Evolutionary conservation across 306 rosid genomes (phyloP).

Genomic region (Psophocarpus tetragonolobus): DNA sequence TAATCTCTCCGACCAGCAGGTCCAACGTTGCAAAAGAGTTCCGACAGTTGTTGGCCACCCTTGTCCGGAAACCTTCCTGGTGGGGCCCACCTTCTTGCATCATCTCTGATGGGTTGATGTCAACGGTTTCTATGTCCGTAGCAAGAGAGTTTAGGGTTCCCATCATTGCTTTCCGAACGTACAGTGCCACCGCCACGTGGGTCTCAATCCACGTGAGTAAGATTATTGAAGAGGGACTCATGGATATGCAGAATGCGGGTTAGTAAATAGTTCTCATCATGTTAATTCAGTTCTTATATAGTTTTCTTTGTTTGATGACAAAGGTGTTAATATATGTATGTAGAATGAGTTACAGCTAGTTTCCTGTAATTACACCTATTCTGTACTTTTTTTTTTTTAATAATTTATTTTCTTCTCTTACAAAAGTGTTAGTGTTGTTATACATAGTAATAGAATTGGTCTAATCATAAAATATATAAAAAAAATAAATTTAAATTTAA

Average conservation of each 20-base stretch:
- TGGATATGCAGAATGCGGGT: not conserved
- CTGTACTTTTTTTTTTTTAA: no score
- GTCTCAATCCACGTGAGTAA: not conserved
- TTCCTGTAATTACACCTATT: no score
- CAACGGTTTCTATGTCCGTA: not conserved
- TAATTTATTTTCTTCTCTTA: no score
- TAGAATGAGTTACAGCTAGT: no score
- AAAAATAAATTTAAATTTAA: no score
- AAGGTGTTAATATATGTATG: no score
- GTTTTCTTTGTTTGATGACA: not conserved
- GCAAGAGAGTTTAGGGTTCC: constrained; percentile 18
- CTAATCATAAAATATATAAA: no score
- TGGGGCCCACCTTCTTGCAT: constrained; percentile 1
- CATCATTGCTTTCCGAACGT: constrained; percentile 17
- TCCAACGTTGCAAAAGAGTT: not conserved
- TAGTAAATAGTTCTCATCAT: not conserved
- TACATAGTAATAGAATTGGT: no score
- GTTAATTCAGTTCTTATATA: not conserved
- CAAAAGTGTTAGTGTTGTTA: no score
- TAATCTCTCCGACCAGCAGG: not conserved
- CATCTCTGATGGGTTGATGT: constrained; percentile 17
- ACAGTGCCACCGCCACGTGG: constrained; percentile 35
- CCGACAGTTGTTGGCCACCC: not conserved
- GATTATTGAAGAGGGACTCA: not conserved
- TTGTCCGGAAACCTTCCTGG: not conserved